A percentile compares a stretch with the other conserved stretches of the same genome.
phyloP scores from a whole-genome alignment of 75 land plant species.

The Selaginella tamariscina region DNA sequence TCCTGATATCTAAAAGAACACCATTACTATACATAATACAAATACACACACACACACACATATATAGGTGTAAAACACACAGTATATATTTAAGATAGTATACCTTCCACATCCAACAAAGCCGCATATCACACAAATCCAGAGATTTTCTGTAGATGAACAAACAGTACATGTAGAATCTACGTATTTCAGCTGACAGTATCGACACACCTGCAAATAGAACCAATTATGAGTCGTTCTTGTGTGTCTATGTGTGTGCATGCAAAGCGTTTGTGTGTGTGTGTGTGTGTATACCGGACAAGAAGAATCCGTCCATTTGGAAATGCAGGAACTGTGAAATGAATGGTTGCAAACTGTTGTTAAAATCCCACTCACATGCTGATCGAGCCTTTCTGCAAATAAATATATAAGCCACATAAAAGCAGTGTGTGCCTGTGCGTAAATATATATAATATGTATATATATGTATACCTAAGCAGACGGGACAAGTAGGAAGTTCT shows the following conservation, averaged over 20 bases:
- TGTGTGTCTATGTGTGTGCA: too few relatives aligned
- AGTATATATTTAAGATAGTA: slow-evolving; percentile 2
- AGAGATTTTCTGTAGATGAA: slow-evolving; percentile 76
- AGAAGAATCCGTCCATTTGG: slow-evolving; percentile 97
- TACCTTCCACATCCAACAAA: slow-evolving; percentile 99
- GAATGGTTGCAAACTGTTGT: slow-evolving; percentile 97
- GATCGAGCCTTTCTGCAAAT: slow-evolving; percentile 77
- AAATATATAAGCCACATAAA: too few relatives aligned
- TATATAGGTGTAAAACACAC: too few relatives aligned
- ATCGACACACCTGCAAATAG: slow-evolving; percentile 87
- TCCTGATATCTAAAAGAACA: slow-evolving; percentile 49
- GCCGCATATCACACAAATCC: slow-evolving; percentile 98
- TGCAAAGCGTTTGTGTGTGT: neutral
- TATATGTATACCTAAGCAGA: slow-evolving; percentile 97
- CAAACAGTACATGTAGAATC: slow-evolving; percentile 85
- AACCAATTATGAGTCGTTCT: too few relatives aligned
- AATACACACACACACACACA: slow-evolving; percentile 6
- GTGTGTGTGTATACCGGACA: slow-evolving; percentile 48
- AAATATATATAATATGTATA: too few relatives aligned
- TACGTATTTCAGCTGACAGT: slow-evolving; percentile 90
- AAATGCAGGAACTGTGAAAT: slow-evolving; percentile 89
- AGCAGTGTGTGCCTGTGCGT: too few relatives aligned
- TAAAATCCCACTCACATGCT: slow-evolving; percentile 71
- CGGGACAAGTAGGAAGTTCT: slow-evolving; percentile 86
- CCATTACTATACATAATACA: neutral